Evolutionary conservation across 495 filamentous ascomycete species (phyloP).

Genomic region (Parathielavia hyrcaniae): DNA sequence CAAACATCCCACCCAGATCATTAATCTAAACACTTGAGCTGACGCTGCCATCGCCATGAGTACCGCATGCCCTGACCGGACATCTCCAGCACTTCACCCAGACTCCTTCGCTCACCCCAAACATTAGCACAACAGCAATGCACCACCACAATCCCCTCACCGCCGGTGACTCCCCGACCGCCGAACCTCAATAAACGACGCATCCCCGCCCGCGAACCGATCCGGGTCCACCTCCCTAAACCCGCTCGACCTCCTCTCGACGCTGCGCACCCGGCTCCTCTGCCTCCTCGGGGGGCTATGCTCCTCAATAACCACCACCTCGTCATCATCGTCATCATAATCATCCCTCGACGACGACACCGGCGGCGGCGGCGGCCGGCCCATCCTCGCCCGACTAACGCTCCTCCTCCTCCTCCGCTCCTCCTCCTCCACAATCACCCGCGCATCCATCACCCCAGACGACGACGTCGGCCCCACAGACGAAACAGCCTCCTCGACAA

Average conservation of each 20-base stretch:
- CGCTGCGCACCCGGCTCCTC: constrained; percentile 32
- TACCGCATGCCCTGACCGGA: not conserved
- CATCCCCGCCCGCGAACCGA: constrained; percentile 31
- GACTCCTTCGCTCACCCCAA: not conserved
- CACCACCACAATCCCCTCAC: not conserved
- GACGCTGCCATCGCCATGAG: not conserved
- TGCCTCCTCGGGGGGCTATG: constrained; percentile 30
- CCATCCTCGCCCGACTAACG: constrained; percentile 15
- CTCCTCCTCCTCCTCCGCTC: constrained; percentile 20
- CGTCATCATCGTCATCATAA: constrained; percentile 31
- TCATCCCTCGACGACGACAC: constrained; percentile 11
- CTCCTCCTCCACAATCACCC: constrained; percentile 39
- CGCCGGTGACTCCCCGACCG: constrained; percentile 27
- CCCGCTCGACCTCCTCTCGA: constrained; percentile 30
- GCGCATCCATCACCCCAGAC: constrained; percentile 21
- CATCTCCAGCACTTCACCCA: not conserved
- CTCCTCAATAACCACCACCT: constrained; percentile 47
- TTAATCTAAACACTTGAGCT: not conserved
- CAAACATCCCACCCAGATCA: not conserved
- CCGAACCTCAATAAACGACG: constrained; percentile 29
- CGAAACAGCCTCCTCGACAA: constrained; percentile 28
- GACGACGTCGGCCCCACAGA: not conserved
- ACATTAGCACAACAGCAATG: not conserved
- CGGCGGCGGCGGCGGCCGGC: constrained; percentile 17
- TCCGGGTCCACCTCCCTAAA: constrained; percentile 34